Evolutionary conservation across 106 monocot species (phyloP).

Genomic region (Vanilla planifolia): DNA sequence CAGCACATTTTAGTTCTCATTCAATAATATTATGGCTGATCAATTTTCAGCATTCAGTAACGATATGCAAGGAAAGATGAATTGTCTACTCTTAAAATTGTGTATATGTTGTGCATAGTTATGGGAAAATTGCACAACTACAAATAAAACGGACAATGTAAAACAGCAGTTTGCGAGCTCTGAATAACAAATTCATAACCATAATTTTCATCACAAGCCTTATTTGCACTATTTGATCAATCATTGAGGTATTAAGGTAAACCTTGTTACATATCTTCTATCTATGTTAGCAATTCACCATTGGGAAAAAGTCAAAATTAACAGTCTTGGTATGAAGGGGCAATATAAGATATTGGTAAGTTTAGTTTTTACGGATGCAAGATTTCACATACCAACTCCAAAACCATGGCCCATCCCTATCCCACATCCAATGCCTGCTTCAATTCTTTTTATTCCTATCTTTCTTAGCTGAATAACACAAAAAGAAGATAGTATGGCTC

Average conservation of each 20-base stretch:
- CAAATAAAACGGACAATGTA: not conserved
- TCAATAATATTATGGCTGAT: not conserved
- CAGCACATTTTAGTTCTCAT: not conserved
- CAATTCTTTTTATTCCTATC: slow-evolving; percentile 62
- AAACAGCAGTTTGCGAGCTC: not conserved
- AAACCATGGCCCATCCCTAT: slow-evolving; percentile 92
- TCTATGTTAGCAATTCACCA: no score
- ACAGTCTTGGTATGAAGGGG: no score
- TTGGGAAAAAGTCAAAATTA: no score
- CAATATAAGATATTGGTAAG: no score
- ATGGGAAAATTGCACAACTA: not conserved
- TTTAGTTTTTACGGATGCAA: not conserved
- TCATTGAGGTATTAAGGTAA: no score
- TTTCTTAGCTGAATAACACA: slow-evolving; percentile 42
- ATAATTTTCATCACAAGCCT: not conserved
- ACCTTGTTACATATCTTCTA: no score
- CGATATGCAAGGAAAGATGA: not conserved
- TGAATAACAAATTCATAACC: not conserved
- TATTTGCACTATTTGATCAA: not conserved
- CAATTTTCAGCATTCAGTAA: not conserved
- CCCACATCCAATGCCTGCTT: slow-evolving; percentile 91
- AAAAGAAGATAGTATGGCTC: slow-evolving; percentile 1
- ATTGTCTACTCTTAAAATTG: not conserved
- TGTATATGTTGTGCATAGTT: not conserved
- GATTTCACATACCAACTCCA: slow-evolving; percentile 61